Conservation (phyloP, 2,329 filamentous ascomycete genomes). For the Myriosclerotinia duriaeana region DNA sequence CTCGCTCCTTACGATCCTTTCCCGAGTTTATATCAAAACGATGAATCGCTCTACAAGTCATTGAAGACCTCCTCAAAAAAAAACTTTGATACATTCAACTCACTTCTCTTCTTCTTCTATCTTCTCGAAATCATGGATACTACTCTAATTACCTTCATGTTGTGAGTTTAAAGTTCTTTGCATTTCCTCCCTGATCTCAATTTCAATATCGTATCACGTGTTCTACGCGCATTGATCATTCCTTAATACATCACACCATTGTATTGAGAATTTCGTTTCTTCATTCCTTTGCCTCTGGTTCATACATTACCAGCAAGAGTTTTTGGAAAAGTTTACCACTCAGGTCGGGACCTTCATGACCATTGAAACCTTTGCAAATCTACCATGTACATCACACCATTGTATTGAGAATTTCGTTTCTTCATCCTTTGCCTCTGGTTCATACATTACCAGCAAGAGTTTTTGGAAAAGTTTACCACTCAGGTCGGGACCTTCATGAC, state of each 20-base stretch:
- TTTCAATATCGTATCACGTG: not conserved
- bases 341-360: not conserved
- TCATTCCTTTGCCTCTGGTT: too few relatives aligned
- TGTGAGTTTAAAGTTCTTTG: conserved; percentile 47
- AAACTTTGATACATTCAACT: not conserved
- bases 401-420: not conserved
- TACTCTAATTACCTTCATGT: conserved; percentile 66
- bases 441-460: not conserved
- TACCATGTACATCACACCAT: not conserved
- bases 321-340: not conserved
- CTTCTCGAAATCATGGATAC: conserved; percentile 44
- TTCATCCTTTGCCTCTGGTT: not conserved
- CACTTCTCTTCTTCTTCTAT: conserved; percentile 23
- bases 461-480: not conserved
- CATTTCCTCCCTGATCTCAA: conserved; percentile 6
- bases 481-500: not conserved
- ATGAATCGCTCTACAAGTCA: conserved; percentile 1
- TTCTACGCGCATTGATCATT: conserved; percentile 9
- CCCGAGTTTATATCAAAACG: not conserved
- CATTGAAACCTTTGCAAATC: not conserved
- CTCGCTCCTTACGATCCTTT: not conserved
- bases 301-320: too few relatives aligned
- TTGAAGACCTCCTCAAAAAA: conserved; percentile 7
- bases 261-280: not conserved
- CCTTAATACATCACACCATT: not conserved